Evolutionary conservation across 2,329 filamentous ascomycete species (phyloP).

Genomic region (Claviceps quebecensis): DNA sequence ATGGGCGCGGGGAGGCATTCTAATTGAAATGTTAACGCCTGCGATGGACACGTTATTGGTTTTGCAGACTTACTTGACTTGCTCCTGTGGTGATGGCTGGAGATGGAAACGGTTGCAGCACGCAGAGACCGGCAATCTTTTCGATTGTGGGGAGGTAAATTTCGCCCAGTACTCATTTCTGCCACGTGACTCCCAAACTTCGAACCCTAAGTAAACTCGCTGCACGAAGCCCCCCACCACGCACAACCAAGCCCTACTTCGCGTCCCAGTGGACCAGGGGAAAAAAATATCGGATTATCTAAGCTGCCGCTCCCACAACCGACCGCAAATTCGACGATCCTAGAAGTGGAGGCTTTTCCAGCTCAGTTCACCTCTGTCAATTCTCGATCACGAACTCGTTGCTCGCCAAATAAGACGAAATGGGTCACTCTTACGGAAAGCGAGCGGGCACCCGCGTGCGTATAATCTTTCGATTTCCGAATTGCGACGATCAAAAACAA

Average conservation of each 20-base stretch:
- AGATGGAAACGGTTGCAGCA: constrained; percentile 17
- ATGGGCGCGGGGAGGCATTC: constrained; percentile 50
- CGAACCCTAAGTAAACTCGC: constrained; percentile 20
- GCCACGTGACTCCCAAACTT: constrained; percentile 15
- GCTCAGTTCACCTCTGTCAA: constrained; percentile 21
- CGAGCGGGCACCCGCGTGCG: constrained; percentile 72
- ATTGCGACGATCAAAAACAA: constrained; percentile 15
- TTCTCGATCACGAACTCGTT: constrained; percentile 28
- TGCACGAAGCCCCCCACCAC: constrained; percentile 5
- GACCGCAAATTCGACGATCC: constrained; percentile 22
- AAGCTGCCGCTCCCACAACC: constrained; percentile 23
- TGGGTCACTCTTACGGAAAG: constrained; percentile 81
- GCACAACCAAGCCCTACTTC: constrained; percentile 20
- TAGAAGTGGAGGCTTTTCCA: constrained; percentile 18
- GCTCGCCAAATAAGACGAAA: constrained; percentile 42
- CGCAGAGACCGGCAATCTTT: constrained; percentile 15
- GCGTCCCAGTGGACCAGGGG: background rate
- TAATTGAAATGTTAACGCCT: constrained; percentile 15
- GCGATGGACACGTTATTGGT: background rate
- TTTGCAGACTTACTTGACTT: constrained; percentile 24
- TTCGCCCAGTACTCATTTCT: constrained; percentile 2
- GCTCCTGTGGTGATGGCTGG: constrained; percentile 23
- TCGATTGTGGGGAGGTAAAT: constrained; percentile 22
- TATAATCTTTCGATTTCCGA: constrained; percentile 18
- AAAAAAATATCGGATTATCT: constrained; percentile 22